phyloP scores from a whole-genome alignment of 352 stramenopile genomes.

The Elongisporangium prolatum region DNA sequence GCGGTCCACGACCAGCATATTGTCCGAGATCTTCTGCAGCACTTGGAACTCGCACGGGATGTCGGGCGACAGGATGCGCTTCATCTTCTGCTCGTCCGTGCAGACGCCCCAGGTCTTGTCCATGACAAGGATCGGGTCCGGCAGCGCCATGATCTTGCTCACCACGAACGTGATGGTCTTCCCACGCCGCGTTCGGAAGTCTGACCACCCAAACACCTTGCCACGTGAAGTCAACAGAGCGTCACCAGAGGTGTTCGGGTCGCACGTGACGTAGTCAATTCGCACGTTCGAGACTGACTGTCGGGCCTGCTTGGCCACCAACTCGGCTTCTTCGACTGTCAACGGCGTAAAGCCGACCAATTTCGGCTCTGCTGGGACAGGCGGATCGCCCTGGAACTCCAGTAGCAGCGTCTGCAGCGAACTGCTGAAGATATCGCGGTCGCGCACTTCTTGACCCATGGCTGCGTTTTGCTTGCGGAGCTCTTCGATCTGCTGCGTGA shows the following conservation, averaged over 20 bases:
- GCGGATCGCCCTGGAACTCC: slow-evolving; percentile 17
- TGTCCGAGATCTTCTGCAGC: slow-evolving; percentile 21
- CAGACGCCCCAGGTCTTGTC: slow-evolving; percentile 19
- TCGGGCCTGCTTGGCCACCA: neutral
- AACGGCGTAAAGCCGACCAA: slow-evolving; percentile 26
- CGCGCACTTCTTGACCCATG: slow-evolving; percentile 28
- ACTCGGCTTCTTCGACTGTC: slow-evolving; percentile 23
- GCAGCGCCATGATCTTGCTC: slow-evolving; percentile 18
- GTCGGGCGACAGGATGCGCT: slow-evolving; percentile 12
- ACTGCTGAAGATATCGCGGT: slow-evolving; percentile 41
- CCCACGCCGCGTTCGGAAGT: neutral
- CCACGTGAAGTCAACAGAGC: neutral
- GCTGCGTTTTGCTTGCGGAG: slow-evolving; percentile 37
- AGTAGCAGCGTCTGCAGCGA: slow-evolving; percentile 55
- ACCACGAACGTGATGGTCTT: slow-evolving; percentile 4
- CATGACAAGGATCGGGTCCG: slow-evolving; percentile 12
- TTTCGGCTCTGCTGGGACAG: neutral
- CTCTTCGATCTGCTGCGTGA: slow-evolving; percentile 42
- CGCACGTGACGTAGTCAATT: neutral
- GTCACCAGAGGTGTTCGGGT: neutral
- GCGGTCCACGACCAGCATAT: slow-evolving; percentile 25
- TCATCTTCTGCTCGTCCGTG: slow-evolving; percentile 14
- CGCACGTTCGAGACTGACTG: neutral
- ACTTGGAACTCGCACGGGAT: slow-evolving; percentile 15
- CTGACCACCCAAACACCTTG: neutral